Base-by-base conservation (phyloP, 352 stramenopile genomes). In the Poterioochromonas sp. region DNA sequence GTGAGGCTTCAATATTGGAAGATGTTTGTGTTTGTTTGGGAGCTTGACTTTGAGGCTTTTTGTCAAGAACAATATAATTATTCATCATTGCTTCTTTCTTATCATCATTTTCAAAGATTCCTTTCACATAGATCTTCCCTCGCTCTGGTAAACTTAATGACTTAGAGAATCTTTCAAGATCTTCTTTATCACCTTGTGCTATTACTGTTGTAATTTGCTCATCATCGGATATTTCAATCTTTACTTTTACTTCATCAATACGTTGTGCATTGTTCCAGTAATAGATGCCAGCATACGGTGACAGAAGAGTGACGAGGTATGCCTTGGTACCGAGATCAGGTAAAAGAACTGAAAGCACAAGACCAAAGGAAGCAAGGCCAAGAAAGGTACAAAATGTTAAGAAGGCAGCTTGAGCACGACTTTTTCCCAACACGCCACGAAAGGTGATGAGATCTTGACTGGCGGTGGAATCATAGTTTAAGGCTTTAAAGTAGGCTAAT, bases 211-310 rank as follows among this genome's bases (percentile, higher is more conserved):
- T 44, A n/a, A 20, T 44, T 51, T 44, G 37, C 8, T 51, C 63
- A 73, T 73, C 63, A 44, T 73, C 41, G 11, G 41, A 12, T 43
- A 29, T 73, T 32, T 73, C 37, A 11, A 73, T 73, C 29, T 73
- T 51, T 5, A 44, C 37, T 44, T 18, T 62, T 32, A 62, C 51
- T 8, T 34, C 8, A 32, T 62, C 51, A 34, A 34, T 32, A 32
- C 51, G 8, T 32, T 62, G 51, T 5, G 51, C 51, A 62, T 62
- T 62, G 2, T 62, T 62, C 51, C 51, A 62, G 29, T 62, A 62
- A 62, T 32, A 62, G 5, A 62, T 62, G 2, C 51, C 51, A 62
- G 51, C 51, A 62, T 62, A 62, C 5, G 51, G 51, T 8, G 51
- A 62, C 8, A 62, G 26, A 32, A 62, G 29, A 8, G 51, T 29